A percentile compares a stretch with the other conserved stretches of the same genome.
These are phyloP conservation scores for Raphidocelis subcapitata DNA, from an alignment of 139 green algal genomes.

Conservation along the genomic window DNA sequence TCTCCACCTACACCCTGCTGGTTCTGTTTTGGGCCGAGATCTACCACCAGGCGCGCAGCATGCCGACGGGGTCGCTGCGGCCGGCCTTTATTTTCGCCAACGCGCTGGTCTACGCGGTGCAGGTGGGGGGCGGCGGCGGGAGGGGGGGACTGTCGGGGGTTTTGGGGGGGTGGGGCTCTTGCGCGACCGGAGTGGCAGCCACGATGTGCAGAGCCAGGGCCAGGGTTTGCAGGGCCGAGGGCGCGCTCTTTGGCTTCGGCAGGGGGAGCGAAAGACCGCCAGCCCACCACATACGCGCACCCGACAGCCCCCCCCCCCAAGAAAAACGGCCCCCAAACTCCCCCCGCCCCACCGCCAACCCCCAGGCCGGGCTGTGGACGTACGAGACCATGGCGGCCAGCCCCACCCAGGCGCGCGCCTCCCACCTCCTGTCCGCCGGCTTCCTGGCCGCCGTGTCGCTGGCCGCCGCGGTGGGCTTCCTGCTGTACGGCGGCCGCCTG, in stretches of 20 bases:
- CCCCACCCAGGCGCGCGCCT: conserved; percentile 13
- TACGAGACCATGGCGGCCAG: conserved; percentile 29
- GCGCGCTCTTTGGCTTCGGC: background rate
- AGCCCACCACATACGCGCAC: too few species aligned
- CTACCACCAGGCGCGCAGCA: conserved; percentile 92
- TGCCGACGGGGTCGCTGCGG: conserved; percentile 76
- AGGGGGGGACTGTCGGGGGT: too few species aligned
- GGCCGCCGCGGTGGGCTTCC: conserved; percentile 79
- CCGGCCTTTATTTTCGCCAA: conserved; percentile 89
- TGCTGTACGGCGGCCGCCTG: conserved; percentile 93
- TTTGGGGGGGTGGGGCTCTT: background rate
- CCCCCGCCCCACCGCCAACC: background rate
- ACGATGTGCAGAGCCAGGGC: too few species aligned
- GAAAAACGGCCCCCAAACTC: too few species aligned
- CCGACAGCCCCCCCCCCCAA: too few species aligned
- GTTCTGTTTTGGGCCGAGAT: conserved; percentile 99
- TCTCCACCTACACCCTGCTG: conserved; percentile 97
- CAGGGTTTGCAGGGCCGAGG: too few species aligned
- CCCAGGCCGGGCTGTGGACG: conserved; percentile 41
- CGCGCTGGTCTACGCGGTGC: conserved; percentile 76
- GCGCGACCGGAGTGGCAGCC: too few species aligned
- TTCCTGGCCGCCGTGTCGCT: conserved; percentile 83
- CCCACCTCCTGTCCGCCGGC: conserved; percentile 47
- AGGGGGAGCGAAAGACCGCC: too few species aligned
- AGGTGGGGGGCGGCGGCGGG: conserved; percentile 42